Evolutionary conservation across 306 rosid genomes (phyloP).

Genomic region (Erythrophleum fordii): DNA sequence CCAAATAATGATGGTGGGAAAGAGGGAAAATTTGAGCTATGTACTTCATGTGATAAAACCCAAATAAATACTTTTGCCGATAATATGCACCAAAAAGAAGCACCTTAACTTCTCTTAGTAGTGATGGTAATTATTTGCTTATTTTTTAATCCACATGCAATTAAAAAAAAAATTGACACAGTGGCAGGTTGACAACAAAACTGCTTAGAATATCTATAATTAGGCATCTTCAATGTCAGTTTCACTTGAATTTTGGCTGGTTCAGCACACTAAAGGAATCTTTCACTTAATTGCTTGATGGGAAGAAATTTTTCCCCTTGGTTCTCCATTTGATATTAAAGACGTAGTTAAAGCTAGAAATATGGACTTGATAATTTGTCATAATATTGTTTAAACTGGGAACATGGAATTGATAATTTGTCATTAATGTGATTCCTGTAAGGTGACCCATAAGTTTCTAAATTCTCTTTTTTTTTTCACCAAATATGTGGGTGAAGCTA

Average conservation of each 20-base stretch:
- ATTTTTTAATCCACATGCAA: constrained; percentile 1
- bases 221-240: neutral
- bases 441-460: neutral
- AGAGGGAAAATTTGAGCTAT: constrained; percentile 3
- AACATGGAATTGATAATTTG: neutral
- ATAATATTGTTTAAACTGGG: no score
- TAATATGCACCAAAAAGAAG: neutral
- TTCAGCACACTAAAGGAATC: neutral
- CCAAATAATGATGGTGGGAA: neutral
- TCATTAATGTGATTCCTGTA: neutral
- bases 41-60: no score
- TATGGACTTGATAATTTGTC: neutral
- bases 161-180: no score
- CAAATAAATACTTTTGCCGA: no score
- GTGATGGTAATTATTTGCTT: neutral
- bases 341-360: neutral
- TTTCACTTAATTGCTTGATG: neutral
- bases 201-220: neutral
- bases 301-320: neutral
- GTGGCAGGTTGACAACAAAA: neutral
- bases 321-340: neutral
- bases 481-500: neutral
- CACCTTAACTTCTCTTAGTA: neutral
- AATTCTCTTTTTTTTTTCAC: neutral
- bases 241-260: neutral